phyloP scores from a whole-genome alignment of 306 rosid genomes.

The Begonia masoniana region DNA sequence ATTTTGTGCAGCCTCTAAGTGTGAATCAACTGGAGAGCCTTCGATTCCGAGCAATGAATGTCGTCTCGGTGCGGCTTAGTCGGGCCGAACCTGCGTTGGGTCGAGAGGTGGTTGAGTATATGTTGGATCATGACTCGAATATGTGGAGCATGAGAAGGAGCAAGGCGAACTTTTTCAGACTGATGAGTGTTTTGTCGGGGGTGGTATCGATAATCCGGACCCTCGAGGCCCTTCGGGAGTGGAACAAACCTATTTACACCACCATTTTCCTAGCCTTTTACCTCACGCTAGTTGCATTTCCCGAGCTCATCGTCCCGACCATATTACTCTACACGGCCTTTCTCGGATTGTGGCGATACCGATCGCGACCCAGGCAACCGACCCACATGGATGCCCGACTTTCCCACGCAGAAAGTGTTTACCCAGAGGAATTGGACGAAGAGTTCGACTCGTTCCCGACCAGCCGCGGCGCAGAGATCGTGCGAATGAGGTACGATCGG shows the following conservation, averaged over 20 bases:
- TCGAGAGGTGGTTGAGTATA: slow-evolving; percentile 47
- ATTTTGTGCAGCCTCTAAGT: slow-evolving; percentile 33
- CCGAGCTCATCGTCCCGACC: slow-evolving; percentile 30
- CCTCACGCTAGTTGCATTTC: slow-evolving; percentile 23
- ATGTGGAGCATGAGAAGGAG: slow-evolving; percentile 53
- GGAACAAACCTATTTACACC: slow-evolving; percentile 34
- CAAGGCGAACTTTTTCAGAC: slow-evolving; percentile 44
- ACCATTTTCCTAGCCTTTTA: slow-evolving; percentile 20
- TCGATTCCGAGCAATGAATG: slow-evolving; percentile 45
- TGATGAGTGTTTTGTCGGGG: slow-evolving; percentile 37
- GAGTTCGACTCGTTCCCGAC: slow-evolving; percentile 54
- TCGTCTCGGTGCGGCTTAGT: slow-evolving; percentile 31
- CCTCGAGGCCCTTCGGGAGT: slow-evolving; percentile 29
- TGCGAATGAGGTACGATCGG: slow-evolving; percentile 46
- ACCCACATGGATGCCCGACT: slow-evolving; percentile 45
- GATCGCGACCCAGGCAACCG: slow-evolving; percentile 39
- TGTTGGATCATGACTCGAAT: slow-evolving; percentile 47
- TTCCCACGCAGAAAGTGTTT: slow-evolving; percentile 34
- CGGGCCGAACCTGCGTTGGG: slow-evolving; percentile 41
- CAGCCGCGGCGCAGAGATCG: slow-evolving; percentile 31
- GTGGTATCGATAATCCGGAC: slow-evolving; percentile 23
- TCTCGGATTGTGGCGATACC: slow-evolving; percentile 38
- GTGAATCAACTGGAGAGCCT: slow-evolving; percentile 37
- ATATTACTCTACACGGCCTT: slow-evolving; percentile 28
- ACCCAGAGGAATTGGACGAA: slow-evolving; percentile 41